phyloP scores from a whole-genome alignment of 345 rosid species.

The Reutealis trisperma region DNA sequence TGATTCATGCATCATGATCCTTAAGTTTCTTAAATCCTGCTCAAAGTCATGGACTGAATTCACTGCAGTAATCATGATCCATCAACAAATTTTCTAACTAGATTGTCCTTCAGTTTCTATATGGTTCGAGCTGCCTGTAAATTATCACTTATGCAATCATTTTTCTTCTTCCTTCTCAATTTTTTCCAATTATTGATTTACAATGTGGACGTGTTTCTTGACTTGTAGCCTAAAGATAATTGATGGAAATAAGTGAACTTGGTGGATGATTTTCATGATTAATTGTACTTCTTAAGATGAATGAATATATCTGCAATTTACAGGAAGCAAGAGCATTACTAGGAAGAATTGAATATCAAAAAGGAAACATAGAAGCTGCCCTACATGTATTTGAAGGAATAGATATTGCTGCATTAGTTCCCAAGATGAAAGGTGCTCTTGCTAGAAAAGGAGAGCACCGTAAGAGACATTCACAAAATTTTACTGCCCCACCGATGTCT shows the following conservation, averaged over 20 bases:
- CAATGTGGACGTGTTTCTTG: neutral
- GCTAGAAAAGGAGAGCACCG: conserved; percentile 44
- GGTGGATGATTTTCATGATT: neutral
- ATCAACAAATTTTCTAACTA: neutral
- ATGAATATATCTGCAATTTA: neutral
- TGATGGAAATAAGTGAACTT: neutral
- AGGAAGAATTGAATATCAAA: conserved; percentile 72
- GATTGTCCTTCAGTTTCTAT: neutral
- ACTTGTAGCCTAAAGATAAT: neutral
- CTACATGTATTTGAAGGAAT: conserved; percentile 75
- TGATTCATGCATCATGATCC: neutral
- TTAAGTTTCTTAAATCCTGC: neutral
- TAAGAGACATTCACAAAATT: conserved; percentile 47
- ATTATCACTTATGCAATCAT: neutral
- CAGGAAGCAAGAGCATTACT: conserved; percentile 83
- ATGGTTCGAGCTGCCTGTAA: neutral
- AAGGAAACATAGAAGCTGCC: conserved; percentile 67
- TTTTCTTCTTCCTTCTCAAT: neutral
- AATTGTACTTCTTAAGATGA: neutral
- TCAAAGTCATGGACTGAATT: neutral
- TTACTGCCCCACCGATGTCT: conserved; percentile 54
- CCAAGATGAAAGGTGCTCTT: conserved; percentile 56
- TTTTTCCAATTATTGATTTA: neutral
- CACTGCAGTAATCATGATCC: neutral
- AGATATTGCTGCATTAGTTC: conserved; percentile 51